These are phyloP conservation scores for Ganoderma sp. DNA, from an alignment of 1,284 basidiomycete genomes.

Conservation along the genomic window DNA sequence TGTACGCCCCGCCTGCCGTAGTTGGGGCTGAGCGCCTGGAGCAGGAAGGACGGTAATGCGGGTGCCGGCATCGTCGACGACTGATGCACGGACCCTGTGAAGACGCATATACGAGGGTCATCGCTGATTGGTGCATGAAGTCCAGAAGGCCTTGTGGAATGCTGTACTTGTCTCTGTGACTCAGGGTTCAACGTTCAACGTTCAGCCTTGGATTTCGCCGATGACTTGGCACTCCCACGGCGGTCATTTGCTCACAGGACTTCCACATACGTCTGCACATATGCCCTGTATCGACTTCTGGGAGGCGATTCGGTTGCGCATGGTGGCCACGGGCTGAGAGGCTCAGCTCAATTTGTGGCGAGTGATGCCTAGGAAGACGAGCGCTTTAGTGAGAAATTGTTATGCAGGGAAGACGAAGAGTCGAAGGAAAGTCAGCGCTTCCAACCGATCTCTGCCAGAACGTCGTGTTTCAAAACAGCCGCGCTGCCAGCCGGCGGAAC, in stretches of 20 bases:
- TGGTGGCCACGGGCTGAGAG: not conserved
- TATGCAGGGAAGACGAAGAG: not conserved
- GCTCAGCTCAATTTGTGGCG: not conserved
- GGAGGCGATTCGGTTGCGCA: not conserved
- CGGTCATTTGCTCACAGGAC: not conserved
- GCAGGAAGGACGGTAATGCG: not conserved
- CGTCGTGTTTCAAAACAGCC: not conserved
- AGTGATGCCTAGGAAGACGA: not conserved
- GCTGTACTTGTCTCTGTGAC: not conserved
- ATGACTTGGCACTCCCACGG: not conserved
- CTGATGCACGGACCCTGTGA: constrained; percentile 1
- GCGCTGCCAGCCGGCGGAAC: not conserved
- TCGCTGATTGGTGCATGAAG: not conserved
- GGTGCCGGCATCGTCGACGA: not conserved
- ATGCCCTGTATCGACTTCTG: not conserved
- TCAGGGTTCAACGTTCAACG: not conserved
- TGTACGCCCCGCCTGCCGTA: no score
- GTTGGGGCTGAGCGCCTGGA: no score
- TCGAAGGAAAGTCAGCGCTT: not conserved
- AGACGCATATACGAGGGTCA: not conserved
- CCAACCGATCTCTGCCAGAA: not conserved
- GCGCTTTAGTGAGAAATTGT: not conserved
- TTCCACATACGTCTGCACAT: not conserved
- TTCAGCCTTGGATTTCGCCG: not conserved
- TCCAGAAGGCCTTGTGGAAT: not conserved